Percentiles rank a stretch among this genome's conserved stretches.
Conservation (phyloP, 805 yeast species). For the Metschnikowia kofuensis region DNA sequence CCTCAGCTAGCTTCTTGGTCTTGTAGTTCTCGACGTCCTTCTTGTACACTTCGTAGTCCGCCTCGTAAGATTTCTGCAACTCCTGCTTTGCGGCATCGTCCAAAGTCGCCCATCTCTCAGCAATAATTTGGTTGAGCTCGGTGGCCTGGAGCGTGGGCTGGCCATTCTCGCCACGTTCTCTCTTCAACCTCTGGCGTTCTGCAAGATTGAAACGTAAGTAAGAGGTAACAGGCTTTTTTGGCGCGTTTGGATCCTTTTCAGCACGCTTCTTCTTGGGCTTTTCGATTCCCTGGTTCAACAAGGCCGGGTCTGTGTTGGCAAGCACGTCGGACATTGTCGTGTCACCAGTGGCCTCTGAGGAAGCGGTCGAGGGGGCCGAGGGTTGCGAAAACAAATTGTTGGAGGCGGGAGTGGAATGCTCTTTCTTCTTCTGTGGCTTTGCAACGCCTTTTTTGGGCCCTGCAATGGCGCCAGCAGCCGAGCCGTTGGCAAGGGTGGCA, state of each 20-base stretch:
- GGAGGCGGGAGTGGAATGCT: slow-evolving; percentile 12
- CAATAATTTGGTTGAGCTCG: slow-evolving; percentile 76
- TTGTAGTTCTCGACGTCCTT: slow-evolving; percentile 36
- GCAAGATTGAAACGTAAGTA: slow-evolving; percentile 75
- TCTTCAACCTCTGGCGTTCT: slow-evolving; percentile 66
- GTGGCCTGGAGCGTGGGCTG: slow-evolving; percentile 65
- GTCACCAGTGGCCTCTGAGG: background rate
- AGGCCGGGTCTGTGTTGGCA: slow-evolving; percentile 9
- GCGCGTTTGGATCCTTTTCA: slow-evolving; percentile 84
- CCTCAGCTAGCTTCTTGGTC: slow-evolving; percentile 21
- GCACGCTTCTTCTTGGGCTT: slow-evolving; percentile 46
- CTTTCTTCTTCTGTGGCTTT: slow-evolving; percentile 11
- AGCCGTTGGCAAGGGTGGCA: slow-evolving; percentile 23
- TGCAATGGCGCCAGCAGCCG: slow-evolving; percentile 2
- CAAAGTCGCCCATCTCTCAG: slow-evolving; percentile 75
- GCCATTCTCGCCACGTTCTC: slow-evolving; percentile 58
- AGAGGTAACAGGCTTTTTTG: slow-evolving; percentile 89
- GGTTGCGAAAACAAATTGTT: background rate
- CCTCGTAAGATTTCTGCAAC: slow-evolving; percentile 61
- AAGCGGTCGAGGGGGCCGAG: background rate
- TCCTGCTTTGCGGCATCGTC: slow-evolving; percentile 65
- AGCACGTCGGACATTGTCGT: slow-evolving; percentile 1
- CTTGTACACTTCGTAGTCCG: slow-evolving; percentile 38
- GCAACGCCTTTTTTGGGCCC: slow-evolving; percentile 10
- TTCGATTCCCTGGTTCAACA: slow-evolving; percentile 2